Evolutionary conservation across 495 filamentous ascomycete genomes (phyloP).

Genomic region (Bombardia bombarda): DNA sequence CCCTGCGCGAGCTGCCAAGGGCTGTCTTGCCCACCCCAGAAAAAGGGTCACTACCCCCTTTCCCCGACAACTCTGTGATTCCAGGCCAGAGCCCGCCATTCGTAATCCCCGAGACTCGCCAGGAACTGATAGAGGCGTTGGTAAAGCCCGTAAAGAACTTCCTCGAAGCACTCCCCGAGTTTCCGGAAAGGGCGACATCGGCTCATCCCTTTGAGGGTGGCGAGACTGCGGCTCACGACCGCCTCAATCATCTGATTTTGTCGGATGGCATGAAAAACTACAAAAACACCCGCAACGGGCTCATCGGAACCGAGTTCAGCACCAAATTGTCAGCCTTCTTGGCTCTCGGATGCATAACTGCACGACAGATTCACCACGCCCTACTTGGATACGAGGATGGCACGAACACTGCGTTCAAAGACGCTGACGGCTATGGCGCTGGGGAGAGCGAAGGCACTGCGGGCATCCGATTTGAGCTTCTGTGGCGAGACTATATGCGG

Average conservation of each 20-base stretch:
- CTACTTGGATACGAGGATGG: slow-evolving; percentile 56
- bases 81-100: slow-evolving; percentile 52
- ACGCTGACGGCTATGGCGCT: slow-evolving; percentile 45
- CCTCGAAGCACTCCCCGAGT: slow-evolving; percentile 29
- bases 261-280: slow-evolving; percentile 51
- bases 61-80: slow-evolving; percentile 35
- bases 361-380: slow-evolving; percentile 56
- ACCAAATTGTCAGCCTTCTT: slow-evolving; percentile 65
- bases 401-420: slow-evolving; percentile 25
- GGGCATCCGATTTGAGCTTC: slow-evolving; percentile 58
- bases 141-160: slow-evolving; percentile 39
- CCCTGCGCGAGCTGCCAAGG: slow-evolving; percentile 52
- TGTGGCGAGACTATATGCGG: slow-evolving; percentile 73
- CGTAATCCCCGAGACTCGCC: slow-evolving; percentile 43
- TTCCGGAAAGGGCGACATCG: slow-evolving; percentile 39
- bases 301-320: slow-evolving; percentile 58
- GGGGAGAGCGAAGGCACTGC: slow-evolving; percentile 63
- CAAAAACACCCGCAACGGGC: slow-evolving; percentile 60
- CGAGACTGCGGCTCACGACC: slow-evolving; percentile 43
- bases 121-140: slow-evolving; percentile 42
- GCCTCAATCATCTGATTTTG: slow-evolving; percentile 49
- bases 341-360: slow-evolving; percentile 57
- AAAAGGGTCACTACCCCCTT: slow-evolving; percentile 40
- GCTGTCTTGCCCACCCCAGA: slow-evolving; percentile 34
- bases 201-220: slow-evolving; percentile 64